Evolutionary conservation across 2,329 filamentous ascomycete genomes (phyloP).

Genomic region (Diaporthe sp.): DNA sequence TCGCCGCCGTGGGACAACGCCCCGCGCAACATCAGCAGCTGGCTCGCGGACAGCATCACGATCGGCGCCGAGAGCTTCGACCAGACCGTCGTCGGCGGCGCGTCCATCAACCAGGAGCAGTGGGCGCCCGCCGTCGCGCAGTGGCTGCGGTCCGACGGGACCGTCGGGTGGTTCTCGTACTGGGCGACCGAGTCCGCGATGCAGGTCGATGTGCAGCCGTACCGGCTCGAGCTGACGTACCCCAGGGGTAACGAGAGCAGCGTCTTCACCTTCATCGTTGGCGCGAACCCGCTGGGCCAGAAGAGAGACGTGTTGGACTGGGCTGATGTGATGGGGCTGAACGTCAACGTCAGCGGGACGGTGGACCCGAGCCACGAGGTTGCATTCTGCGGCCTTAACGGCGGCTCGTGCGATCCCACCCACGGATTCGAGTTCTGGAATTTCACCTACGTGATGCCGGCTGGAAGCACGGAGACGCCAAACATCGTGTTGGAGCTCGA

Average conservation of each 20-base stretch:
- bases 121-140: conserved; percentile 74
- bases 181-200: conserved; percentile 57
- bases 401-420: conserved; percentile 49
- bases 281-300: conserved; percentile 54
- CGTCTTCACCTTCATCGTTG: conserved; percentile 65
- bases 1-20: conserved; percentile 70
- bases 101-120: conserved; percentile 61
- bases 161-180: conserved; percentile 36
- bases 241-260: conserved; percentile 63
- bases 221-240: conserved; percentile 64
- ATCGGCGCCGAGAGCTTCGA: conserved; percentile 73
- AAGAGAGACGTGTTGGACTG: conserved; percentile 60
- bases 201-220: conserved; percentile 56
- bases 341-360: conserved; percentile 60
- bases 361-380: conserved; percentile 56
- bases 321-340: conserved; percentile 62
- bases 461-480: conserved; percentile 45
- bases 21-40: conserved; percentile 71
- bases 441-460: conserved; percentile 58
- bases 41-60: conserved; percentile 68
- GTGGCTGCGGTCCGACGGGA: conserved; percentile 56
- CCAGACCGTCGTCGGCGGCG: conserved; percentile 68
- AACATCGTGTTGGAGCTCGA: conserved; percentile 40
- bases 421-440: conserved; percentile 63
- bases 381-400: conserved; percentile 57